These are phyloP conservation scores for Sugiyamaella paludigena DNA, from an alignment of 1,139 yeast genomes.

Conservation along the genomic window DNA sequence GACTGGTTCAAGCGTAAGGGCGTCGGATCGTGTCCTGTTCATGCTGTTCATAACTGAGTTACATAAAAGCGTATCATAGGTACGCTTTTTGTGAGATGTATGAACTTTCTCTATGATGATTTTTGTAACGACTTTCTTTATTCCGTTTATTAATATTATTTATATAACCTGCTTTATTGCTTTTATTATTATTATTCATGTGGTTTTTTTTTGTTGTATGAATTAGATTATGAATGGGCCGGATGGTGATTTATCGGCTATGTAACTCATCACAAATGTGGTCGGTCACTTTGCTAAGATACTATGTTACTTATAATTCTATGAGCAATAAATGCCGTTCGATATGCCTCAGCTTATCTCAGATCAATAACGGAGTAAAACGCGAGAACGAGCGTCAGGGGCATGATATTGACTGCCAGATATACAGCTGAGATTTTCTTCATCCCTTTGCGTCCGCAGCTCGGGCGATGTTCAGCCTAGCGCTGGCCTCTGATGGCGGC, in stretches of 20 bases:
- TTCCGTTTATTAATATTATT: background rate
- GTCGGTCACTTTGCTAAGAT: no score
- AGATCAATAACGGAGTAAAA: no score
- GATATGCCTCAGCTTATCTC: no score
- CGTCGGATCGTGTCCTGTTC: constrained; percentile 83
- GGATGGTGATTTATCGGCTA: background rate
- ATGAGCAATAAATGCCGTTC: no score
- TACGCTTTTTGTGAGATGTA: background rate
- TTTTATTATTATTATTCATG: constrained; percentile 1
- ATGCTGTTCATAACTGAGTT: constrained; percentile 44
- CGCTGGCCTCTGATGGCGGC: no score
- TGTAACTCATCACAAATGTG: background rate
- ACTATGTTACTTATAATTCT: no score
- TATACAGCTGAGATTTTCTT: no score
- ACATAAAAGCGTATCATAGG: no score
- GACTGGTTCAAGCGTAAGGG: constrained; percentile 89
- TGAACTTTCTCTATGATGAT: background rate
- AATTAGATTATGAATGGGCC: constrained; percentile 9
- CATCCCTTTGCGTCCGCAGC: no score
- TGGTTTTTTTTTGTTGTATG: background rate
- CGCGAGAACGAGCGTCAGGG: no score
- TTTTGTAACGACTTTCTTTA: background rate
- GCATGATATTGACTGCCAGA: no score
- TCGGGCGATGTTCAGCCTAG: no score
- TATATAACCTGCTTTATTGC: background rate